Base-by-base conservation (phyloP, 257 asterid species). In the Henckelia pumila region DNA sequence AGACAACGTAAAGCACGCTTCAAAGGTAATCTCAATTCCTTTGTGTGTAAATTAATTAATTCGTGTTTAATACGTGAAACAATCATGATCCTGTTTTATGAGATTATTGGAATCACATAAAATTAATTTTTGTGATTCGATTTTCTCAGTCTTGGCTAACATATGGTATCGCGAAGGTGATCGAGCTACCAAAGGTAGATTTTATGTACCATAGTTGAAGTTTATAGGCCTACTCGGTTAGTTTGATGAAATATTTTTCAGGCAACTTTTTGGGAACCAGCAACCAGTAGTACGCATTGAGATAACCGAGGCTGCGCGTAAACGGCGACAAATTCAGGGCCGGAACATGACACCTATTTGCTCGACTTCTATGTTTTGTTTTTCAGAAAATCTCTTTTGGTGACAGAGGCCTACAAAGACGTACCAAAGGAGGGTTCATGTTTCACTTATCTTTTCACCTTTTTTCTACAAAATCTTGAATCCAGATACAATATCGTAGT, bases 231-330 rank as follows among this genome's bases (percentile, higher is more conserved):
- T 9, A 49, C 30, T 28, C 26, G 33, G 65, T 16, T 40, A 26
- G 58, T 71, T 75, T 9, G 14, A 25, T 72, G 28, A 32, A 25
- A 37, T 64, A 47, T 53, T 55, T 80, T 69, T 82, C 81, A 85
- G 95, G 96, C 85, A 70, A 86, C 74, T 88, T 23, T 84, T 89
- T 58, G 91, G 89, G 20, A 88, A 88, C 79, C 96, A 88, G 67
- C 91, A 86, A 66, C 96, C 93, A n/a, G n/a, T n/a, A 11, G 70
- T 88, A 67, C 86, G 91, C 59, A 84, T 90, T 40, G 91, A 88
- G 77, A 86, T 88, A 64, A 88, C 96, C 3, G 96, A 84, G 78
- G 89, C 91, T 74, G 93, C 96, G 64, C 16, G 53, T 16, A 47
- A 47, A 47, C 16, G 53, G 29, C 16, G 3, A 33, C 13, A 37